These are phyloP conservation scores for Torulaspora microellipsoides DNA, from an alignment of 805 yeast genomes.

Conservation along the genomic window DNA sequence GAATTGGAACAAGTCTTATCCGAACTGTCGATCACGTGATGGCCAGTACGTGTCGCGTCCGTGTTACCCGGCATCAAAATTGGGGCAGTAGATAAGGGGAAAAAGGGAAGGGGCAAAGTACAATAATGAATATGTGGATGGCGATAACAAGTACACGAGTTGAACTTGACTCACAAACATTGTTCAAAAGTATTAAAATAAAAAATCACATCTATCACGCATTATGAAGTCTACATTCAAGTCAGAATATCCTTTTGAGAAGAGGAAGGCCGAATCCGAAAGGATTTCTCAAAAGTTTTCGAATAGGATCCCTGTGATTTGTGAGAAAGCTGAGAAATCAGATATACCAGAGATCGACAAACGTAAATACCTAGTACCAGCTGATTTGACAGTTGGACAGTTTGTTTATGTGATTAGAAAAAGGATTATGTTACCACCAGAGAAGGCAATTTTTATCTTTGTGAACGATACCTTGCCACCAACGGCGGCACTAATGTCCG, in stretches of 20 bases:
- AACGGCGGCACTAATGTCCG: constrained; percentile 93
- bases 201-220: not conserved
- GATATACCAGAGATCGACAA: constrained; percentile 96
- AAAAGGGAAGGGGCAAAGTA: too few relatives aligned
- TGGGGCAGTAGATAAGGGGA: too few relatives aligned
- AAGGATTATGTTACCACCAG: constrained; percentile 92
- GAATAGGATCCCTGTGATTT: constrained; percentile 92
- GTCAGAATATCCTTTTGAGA: constrained; percentile 84
- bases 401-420: constrained; percentile 96
- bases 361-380: constrained; percentile 93
- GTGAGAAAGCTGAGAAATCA: constrained; percentile 95
- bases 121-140: not conserved
- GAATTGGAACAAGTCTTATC: constrained; percentile 20
- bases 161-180: too few relatives aligned
- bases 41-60: not conserved
- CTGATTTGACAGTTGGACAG: constrained; percentile 95
- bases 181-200: constrained; percentile 1
- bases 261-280: constrained; percentile 91
- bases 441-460: constrained; percentile 95
- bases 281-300: constrained; percentile 84
- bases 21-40: constrained; percentile 4
- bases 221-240: constrained; percentile 35
- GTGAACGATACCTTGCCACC: constrained; percentile 97
- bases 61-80: too few relatives aligned
- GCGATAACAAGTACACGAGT: too few relatives aligned